Percentiles rank a stretch among this genome's conserved stretches.
Evolutionary conservation across 1,139 yeast species (phyloP).

Genomic region (Schizosaccharomyces versatilis): DNA sequence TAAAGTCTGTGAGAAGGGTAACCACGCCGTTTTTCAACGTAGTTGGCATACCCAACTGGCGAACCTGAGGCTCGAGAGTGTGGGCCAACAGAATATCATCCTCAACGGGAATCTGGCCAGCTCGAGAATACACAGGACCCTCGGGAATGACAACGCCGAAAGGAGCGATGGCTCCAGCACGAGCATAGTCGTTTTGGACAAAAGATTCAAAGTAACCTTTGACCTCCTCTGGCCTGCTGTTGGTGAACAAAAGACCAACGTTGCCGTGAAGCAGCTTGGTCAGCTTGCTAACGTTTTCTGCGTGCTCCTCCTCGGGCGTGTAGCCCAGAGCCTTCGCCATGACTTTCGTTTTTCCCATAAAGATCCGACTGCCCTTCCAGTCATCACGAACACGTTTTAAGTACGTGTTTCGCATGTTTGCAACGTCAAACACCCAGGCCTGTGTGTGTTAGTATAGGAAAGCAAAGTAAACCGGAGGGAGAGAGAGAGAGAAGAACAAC

Average conservation of each 20-base stretch:
- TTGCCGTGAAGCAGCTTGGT: slow-evolving; percentile 41
- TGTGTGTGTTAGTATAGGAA: neutral
- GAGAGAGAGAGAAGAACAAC: too few species aligned
- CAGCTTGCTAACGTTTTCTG: slow-evolving; percentile 55
- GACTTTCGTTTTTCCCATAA: slow-evolving; percentile 76
- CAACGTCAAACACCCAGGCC: slow-evolving; percentile 59
- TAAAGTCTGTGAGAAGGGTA: slow-evolving; percentile 47
- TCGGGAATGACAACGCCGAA: slow-evolving; percentile 65
- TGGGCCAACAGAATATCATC: slow-evolving; percentile 95
- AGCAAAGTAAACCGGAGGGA: too few species aligned
- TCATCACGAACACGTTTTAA: slow-evolving; percentile 70
- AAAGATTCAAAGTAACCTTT: slow-evolving; percentile 60
- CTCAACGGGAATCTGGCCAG: slow-evolving; percentile 72
- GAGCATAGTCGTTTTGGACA: slow-evolving; percentile 58
- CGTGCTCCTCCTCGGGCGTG: slow-evolving; percentile 70
- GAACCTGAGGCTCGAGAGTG: slow-evolving; percentile 75
- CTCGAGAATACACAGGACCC: slow-evolving; percentile 82
- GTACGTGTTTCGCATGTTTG: slow-evolving; percentile 89
- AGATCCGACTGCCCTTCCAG: slow-evolving; percentile 62
- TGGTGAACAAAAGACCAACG: slow-evolving; percentile 69
- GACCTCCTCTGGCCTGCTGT: slow-evolving; percentile 71
- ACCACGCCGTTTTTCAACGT: slow-evolving; percentile 77
- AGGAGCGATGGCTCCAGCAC: slow-evolving; percentile 74
- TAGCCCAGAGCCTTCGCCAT: slow-evolving; percentile 81
- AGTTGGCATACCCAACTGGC: slow-evolving; percentile 82